Evolutionary conservation across 108 stramenopile genomes (phyloP), one percentile per base, ranked within the genome.

Genomic region (Halocafeteria seosinensis): DNA sequence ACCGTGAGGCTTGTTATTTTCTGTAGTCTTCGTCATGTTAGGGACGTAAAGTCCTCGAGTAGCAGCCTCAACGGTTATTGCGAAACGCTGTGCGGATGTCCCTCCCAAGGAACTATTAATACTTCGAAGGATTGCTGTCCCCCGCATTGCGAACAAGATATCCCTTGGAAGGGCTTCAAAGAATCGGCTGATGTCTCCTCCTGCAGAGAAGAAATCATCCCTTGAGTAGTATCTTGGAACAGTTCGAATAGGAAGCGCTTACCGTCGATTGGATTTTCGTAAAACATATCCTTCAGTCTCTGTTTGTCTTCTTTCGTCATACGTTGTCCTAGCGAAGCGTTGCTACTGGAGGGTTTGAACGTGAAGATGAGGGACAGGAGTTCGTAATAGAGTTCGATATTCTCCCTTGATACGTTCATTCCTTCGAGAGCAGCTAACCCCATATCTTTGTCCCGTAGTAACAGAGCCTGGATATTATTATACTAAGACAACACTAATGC

Each of bases 141-240:
- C 68, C 36, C 76, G 76, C 61, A 76, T 61, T 21, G 73, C 76
- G 55, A 76, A 75, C 25, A 76, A 68, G 50, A 76, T 34, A 62
- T 76, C 76, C 1, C 73, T 63, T 24, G 76, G 76, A 0, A 76
- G 68, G 23, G 64, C 37, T 63, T 75, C 62, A 1, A 76, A 29
- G 68, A 76, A 75, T 28, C 33, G n/a, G n/a, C n/a, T n/a, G n/a
- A n/a, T n/a, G n/a, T n/a, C n/a, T n/a, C n/a, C n/a, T n/a, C n/a
- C n/a, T n/a, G n/a, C n/a, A n/a, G n/a, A n/a, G n/a, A n/a, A n/a
- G n/a, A n/a, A n/a, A n/a, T n/a, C n/a, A n/a, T n/a, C n/a, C n/a
- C n/a, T n/a, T n/a, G n/a, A n/a, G n/a, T n/a, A n/a, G n/a, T n/a
- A n/a, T n/a, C n/a, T n/a, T n/a, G n/a, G n/a, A n/a, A n/a, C n/a